A percentile compares a stretch with the other conserved stretches of the same genome.
Conservation (phyloP, 768 basidiomycete genomes). For the Nidularia pulvinata region DNA sequence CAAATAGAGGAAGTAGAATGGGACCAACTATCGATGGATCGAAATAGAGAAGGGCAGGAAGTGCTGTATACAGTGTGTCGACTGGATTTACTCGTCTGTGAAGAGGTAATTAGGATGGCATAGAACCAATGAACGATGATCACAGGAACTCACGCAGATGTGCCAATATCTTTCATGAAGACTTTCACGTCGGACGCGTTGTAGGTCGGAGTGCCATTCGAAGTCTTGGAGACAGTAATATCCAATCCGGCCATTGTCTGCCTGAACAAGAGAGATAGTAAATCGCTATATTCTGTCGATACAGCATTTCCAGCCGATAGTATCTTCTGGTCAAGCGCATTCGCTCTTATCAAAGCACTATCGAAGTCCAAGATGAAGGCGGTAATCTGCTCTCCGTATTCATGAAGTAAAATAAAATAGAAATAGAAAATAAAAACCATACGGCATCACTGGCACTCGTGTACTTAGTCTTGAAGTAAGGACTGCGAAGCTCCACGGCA, state of each 20-base stretch:
- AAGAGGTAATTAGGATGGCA: neutral
- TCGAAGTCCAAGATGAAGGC: slow-evolving; percentile 38
- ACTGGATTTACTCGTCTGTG: slow-evolving; percentile 36
- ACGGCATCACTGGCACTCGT: slow-evolving; percentile 26
- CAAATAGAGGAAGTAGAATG: slow-evolving; percentile 45
- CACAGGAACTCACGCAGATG: slow-evolving; percentile 29
- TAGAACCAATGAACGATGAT: neutral
- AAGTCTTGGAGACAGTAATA: slow-evolving; percentile 32
- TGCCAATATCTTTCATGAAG: slow-evolving; percentile 48
- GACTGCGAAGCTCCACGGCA: slow-evolving; percentile 21
- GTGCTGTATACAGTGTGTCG: slow-evolving; percentile 42
- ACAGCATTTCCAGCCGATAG: slow-evolving; percentile 29
- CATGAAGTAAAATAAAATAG: too few relatives aligned
- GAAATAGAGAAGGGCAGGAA: slow-evolving; percentile 41
- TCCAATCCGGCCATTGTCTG: slow-evolving; percentile 47
- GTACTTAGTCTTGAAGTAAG: slow-evolving; percentile 36
- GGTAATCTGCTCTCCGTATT: neutral
- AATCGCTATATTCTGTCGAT: slow-evolving; percentile 34
- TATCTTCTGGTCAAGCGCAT: slow-evolving; percentile 35
- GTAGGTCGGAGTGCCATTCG: slow-evolving; percentile 19
- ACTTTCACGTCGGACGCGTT: slow-evolving; percentile 39
- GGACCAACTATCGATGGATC: slow-evolving; percentile 36
- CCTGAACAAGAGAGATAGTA: slow-evolving; percentile 39
- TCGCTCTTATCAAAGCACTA: slow-evolving; percentile 29
- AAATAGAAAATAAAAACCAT: neutral